Base-by-base conservation (phyloP, 2,329 filamentous ascomycete species). In the Zymoseptoria passerinii region DNA sequence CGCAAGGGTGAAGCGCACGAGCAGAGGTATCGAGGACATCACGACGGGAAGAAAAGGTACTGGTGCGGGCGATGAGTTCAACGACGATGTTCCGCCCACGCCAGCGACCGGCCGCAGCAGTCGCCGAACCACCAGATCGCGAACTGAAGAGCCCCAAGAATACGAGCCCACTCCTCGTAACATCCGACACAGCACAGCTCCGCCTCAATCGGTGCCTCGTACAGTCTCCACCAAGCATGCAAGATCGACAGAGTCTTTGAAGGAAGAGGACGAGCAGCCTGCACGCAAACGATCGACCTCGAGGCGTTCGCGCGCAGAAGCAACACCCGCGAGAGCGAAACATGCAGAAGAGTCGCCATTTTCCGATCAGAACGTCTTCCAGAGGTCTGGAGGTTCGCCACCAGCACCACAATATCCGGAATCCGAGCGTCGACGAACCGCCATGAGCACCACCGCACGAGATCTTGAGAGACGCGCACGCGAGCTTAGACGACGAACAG, bases 361-460 rank as follows among this genome's bases (percentile, higher is more conserved):
- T 73, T 90, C 88, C 1, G 82, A 86, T 65, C 90, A 96, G 56
- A 97, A 97, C 68, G 92, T 92, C 0, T 97, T 97, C 71, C 92
- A 97, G 72, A 63, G 58, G 23, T 66, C 66, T 27, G 68, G 67
- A 16, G 61, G 66, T 55, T 66, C 68, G 28, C 63, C 68, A 52
- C 62, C 66, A n/a, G 52, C 65, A 49, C 50, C 61, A 50, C 56
- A 54, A 8, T 56, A 50, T 89, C 88, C 70, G 88, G 90, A 48
- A 88, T 86, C 72, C 87, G 58, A 74, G 67, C 67, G 82, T 73
- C 73, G 81, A 65, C 74, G 83, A 52, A 80, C 78, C 59, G 85
- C 82, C 8, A 67, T 76, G 56, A 74, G 74, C n/a, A 61, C 56
- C n/a, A 58, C 69, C 61, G 58, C 73, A 19, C 61, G 70, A 49